Percentiles rank a stretch among this genome's conserved stretches.
Evolutionary conservation across 768 basidiomycete species (phyloP).

Genomic region (Lentinus brumalis): DNA sequence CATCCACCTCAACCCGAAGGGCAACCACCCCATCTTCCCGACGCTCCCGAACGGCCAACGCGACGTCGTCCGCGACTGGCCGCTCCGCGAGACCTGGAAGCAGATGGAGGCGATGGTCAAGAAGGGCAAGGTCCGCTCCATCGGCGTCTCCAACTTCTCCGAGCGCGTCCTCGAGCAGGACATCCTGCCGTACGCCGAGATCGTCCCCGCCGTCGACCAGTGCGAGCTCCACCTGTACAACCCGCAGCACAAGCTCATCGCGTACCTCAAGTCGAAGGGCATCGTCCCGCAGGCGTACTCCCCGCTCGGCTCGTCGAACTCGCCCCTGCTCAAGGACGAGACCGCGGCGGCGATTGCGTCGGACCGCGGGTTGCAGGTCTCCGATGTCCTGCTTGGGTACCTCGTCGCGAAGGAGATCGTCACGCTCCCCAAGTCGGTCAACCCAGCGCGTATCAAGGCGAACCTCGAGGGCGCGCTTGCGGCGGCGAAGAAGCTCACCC

Average conservation of each 20-base stretch:
- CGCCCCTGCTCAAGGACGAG: slow-evolving; percentile 67
- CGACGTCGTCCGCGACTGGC: slow-evolving; percentile 68
- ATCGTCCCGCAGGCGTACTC: slow-evolving; percentile 82
- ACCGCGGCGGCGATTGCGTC: slow-evolving; percentile 59
- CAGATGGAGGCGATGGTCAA: slow-evolving; percentile 76
- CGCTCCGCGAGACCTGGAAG: slow-evolving; percentile 76
- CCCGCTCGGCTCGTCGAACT: slow-evolving; percentile 70
- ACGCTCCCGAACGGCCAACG: slow-evolving; percentile 62
- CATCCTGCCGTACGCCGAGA: slow-evolving; percentile 64
- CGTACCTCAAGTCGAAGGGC: slow-evolving; percentile 61
- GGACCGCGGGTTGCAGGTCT: slow-evolving; percentile 52
- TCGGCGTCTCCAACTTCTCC: slow-evolving; percentile 81
- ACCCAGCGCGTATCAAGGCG: slow-evolving; percentile 60
- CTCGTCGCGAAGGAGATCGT: slow-evolving; percentile 68
- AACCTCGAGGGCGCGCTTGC: slow-evolving; percentile 56
- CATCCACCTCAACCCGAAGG: slow-evolving; percentile 68
- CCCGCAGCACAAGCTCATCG: slow-evolving; percentile 68
- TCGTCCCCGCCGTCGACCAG: slow-evolving; percentile 75
- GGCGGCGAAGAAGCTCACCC: slow-evolving; percentile 47
- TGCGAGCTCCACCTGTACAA: slow-evolving; percentile 77
- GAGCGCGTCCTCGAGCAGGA: slow-evolving; percentile 68
- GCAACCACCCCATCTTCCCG: slow-evolving; percentile 63
- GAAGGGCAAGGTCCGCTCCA: slow-evolving; percentile 65
- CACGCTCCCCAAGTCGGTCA: slow-evolving; percentile 79
- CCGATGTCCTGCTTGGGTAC: slow-evolving; percentile 65